phyloP scores from a whole-genome alignment of 1,284 basidiomycete genomes.

The Cryptococcus neoformans region DNA sequence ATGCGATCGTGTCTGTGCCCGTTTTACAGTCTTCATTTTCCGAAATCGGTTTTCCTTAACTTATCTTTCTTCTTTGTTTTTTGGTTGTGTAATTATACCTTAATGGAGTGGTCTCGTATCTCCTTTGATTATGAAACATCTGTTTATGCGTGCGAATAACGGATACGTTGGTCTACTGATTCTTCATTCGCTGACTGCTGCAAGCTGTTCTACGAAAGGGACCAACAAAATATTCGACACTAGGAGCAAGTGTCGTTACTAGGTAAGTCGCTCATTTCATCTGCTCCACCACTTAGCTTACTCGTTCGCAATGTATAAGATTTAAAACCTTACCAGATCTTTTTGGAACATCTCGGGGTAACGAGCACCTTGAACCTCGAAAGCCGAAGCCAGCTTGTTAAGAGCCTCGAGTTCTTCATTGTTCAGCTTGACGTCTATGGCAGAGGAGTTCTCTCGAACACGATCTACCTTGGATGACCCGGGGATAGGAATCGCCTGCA shows the following conservation, averaged over 20 bases:
- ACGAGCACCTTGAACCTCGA: conserved; percentile 31
- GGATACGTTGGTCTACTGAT: no score
- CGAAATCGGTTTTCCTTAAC: background rate
- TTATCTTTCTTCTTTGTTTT: no score
- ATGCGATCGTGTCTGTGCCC: background rate
- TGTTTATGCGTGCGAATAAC: no score
- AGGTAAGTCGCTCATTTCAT: background rate
- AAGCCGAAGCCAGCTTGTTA: conserved; percentile 46
- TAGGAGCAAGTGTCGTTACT: no score
- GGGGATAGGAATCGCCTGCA: conserved; percentile 57
- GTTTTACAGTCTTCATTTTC: background rate
- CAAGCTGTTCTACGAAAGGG: no score
- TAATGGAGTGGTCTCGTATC: no score
- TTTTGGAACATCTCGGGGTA: conserved; percentile 20
- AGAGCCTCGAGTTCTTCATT: conserved; percentile 47
- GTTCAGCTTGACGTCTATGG: conserved; percentile 52
- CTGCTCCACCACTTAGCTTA: background rate
- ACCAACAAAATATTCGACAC: no score
- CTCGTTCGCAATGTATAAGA: no score
- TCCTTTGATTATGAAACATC: no score
- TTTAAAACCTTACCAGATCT: conserved; percentile 10
- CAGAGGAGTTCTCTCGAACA: conserved; percentile 53
- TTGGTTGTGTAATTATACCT: no score
- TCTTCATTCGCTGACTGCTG: no score
- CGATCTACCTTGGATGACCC: conserved; percentile 54